Evolutionary conservation across 768 basidiomycete species (phyloP).

Genomic region (Exidia glandulosa): DNA sequence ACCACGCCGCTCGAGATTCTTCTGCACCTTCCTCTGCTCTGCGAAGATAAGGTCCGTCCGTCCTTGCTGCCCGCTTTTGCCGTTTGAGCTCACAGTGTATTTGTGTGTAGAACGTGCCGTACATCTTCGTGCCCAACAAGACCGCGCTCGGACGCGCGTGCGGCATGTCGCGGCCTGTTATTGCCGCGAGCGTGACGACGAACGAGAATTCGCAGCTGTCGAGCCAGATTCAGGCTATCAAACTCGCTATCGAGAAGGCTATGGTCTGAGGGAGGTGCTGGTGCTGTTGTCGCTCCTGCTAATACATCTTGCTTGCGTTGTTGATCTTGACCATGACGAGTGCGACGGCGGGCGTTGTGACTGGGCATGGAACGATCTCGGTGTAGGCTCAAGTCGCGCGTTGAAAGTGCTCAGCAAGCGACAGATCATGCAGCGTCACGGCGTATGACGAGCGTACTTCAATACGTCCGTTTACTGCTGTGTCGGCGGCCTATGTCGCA

Average conservation of each 20-base stretch:
- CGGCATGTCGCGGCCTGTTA: conserved; percentile 90
- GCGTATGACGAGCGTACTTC: no score
- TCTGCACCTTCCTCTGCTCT: conserved; percentile 90
- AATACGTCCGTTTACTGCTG: no score
- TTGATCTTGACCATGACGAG: no score
- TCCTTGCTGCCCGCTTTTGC: background rate
- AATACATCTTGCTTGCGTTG: conserved; percentile 26
- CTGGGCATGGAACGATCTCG: no score
- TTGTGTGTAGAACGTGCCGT: conserved; percentile 74
- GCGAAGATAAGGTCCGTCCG: conserved; percentile 83
- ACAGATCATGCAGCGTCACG: no score
- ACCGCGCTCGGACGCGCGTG: conserved; percentile 93
- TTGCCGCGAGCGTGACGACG: conserved; percentile 92
- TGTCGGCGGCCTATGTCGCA: no score
- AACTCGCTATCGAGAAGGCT: conserved; percentile 68
- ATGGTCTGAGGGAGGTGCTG: conserved; percentile 22
- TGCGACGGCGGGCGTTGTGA: no score
- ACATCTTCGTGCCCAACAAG: conserved; percentile 91
- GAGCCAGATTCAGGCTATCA: conserved; percentile 81
- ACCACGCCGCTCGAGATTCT: conserved; percentile 98
- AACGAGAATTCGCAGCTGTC: conserved; percentile 86
- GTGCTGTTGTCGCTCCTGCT: background rate
- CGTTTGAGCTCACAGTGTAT: background rate
- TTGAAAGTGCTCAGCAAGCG: no score
- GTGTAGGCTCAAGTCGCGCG: no score